These are phyloP conservation scores for Naganishia antarctica DNA, from an alignment of 768 basidiomycete genomes.

Conservation along the genomic window DNA sequence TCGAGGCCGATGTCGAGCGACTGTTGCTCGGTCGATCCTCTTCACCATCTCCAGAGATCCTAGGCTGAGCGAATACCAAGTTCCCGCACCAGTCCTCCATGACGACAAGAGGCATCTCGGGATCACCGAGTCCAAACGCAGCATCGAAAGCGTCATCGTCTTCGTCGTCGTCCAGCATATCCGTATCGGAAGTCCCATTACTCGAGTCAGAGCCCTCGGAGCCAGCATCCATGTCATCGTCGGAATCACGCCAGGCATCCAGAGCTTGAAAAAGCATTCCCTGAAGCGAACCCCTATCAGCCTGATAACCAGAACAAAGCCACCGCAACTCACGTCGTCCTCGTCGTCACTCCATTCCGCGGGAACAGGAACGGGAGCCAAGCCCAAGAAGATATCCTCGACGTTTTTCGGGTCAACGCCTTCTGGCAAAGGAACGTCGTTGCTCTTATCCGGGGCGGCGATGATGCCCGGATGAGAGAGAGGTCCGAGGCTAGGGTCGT, in stretches of 20 bases:
- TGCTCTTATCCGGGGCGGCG: conserved; percentile 5
- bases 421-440: conserved; percentile 27
- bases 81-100: conserved; percentile 33
- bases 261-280: conserved; percentile 29
- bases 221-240: conserved; percentile 16
- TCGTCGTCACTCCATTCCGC: conserved; percentile 27
- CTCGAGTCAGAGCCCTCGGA: conserved; percentile 16
- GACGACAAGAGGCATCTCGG: conserved; percentile 25
- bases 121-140: conserved; percentile 21
- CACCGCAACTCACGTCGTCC: conserved; percentile 21
- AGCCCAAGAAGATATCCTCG: conserved; percentile 27
- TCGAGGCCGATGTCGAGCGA: conserved; percentile 17
- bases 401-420: conserved; percentile 30
- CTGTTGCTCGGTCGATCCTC: conserved; percentile 21
- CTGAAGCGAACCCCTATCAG: background rate
- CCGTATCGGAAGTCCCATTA: conserved; percentile 18
- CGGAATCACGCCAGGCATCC: conserved; percentile 22
- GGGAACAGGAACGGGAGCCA: conserved; percentile 8
- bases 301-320: background rate
- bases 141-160: conserved; percentile 25
- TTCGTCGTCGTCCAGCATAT: conserved; percentile 22
- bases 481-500: background rate
- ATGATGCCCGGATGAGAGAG: conserved; percentile 1
- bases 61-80: conserved; percentile 29
- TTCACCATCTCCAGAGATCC: conserved; percentile 6